Base-by-base conservation (phyloP, 2,329 filamentous ascomycete species). In the Cytospora chrysosperma region DNA sequence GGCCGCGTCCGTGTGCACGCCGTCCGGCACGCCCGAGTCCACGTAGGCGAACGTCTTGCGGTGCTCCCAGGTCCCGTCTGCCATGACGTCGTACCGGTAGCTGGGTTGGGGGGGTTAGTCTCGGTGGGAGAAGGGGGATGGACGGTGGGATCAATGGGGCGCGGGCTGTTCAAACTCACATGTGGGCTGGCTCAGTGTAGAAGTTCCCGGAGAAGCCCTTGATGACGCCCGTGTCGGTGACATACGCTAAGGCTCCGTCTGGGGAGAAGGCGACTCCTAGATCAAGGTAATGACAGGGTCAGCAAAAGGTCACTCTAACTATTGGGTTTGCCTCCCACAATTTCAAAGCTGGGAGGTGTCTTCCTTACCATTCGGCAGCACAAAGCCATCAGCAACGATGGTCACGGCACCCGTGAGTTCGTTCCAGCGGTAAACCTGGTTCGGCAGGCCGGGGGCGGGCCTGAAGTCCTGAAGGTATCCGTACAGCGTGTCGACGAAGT, bases 401-500 rank as follows among this genome's bases (percentile, higher is more conserved):
- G 79, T 77, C 4, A 87, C 73, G 1, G 81, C 79, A 0, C 81
- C 81, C 0, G 80, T 85, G 0, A 65, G 68, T 1, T 80, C 78
- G 52, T 84, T 79, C 53, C 82, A 81, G 2, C 84, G 79, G 70
- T 88, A 88, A 0, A 88, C 83, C 68, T 88, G 85, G 63, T 81
- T 82, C 5, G 77, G 82, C 13, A 87, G 70, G 0, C 79, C 80
- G 0, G 85, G 85, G 7, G 71, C 67, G 0, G 81, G 81, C 0
- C 85, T 78, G 68, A 88, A 87, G 27, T 83, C 77, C 69, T 88
- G 85, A 50, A 83, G 76, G 65, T 78, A 83, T 3, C 84, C 86
- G 67, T 88, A 88, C 9, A 81, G 77, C 0, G 83, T 81, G 63
- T 89, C 86, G 1, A 85, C 88, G 68, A 89, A 88, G 75, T 86